These are phyloP conservation scores for Aspergillus saccharolyticus DNA, from an alignment of 495 filamentous ascomycete species.

Conservation along the genomic window DNA sequence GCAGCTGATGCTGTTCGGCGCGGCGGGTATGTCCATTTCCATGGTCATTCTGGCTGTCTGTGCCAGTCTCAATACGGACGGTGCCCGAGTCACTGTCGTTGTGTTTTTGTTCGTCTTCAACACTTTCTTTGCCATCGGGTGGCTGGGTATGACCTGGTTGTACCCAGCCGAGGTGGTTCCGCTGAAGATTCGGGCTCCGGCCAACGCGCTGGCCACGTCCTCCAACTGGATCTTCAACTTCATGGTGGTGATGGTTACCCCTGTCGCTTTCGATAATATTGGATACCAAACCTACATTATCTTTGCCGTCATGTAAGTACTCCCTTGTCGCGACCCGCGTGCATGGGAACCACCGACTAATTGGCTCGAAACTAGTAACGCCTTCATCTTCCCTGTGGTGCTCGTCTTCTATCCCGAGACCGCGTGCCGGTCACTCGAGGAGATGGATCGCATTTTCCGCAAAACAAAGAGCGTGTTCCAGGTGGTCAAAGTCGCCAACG, in stretches of 20 bases:
- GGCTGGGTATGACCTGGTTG: constrained; percentile 74
- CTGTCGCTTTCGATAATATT: constrained; percentile 62
- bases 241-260: constrained; percentile 67
- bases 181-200: constrained; percentile 65
- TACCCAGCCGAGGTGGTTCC: constrained; percentile 71
- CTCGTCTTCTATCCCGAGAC: constrained; percentile 79
- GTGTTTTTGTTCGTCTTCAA: constrained; percentile 71
- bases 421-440: constrained; percentile 65
- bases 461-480: constrained; percentile 51
- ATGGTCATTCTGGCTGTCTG: constrained; percentile 64
- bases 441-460: constrained; percentile 73
- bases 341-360: not conserved
- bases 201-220: constrained; percentile 65
- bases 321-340: not conserved
- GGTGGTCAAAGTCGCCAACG: constrained; percentile 54
- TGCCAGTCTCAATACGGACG: constrained; percentile 23
- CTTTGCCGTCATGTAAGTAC: constrained; percentile 62
- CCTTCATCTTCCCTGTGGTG: constrained; percentile 61
- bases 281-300: constrained; percentile 70
- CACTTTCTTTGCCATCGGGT: constrained; percentile 72
- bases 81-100: constrained; percentile 44
- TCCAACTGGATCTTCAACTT: constrained; percentile 48
- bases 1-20: constrained; percentile 67
- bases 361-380: constrained; percentile 47
- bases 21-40: constrained; percentile 60